Evolutionary conservation across 2,329 filamentous ascomycete genomes (phyloP).

Genomic region (Biscogniauxia sp.): DNA sequence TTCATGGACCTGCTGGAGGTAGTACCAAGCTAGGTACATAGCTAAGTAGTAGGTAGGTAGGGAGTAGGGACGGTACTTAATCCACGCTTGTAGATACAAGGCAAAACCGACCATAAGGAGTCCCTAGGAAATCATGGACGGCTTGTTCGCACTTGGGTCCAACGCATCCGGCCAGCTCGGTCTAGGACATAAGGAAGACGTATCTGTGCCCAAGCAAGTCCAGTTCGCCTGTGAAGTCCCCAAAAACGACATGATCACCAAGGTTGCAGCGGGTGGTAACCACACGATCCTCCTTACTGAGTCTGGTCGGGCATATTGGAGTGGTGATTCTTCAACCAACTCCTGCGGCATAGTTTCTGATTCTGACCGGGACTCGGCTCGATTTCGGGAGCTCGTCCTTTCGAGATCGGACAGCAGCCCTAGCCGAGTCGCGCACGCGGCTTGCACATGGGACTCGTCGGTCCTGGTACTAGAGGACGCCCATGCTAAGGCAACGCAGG

Average conservation of each 20-base stretch:
- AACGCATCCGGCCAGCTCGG: conserved; percentile 74
- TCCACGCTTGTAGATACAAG: too few species aligned
- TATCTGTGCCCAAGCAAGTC: conserved; percentile 62
- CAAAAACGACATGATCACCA: conserved; percentile 35
- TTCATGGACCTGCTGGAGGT: too few species aligned
- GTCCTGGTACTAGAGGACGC: conserved; percentile 54
- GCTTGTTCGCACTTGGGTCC: conserved; percentile 68
- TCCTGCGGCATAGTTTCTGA: conserved; percentile 49
- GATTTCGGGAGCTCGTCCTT: conserved; percentile 42
- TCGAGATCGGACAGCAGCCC: conserved; percentile 27
- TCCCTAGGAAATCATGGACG: conserved; percentile 42
- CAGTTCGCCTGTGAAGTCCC: conserved; percentile 48
- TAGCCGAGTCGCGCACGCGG: conserved; percentile 43
- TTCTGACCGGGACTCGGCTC: conserved; percentile 27
- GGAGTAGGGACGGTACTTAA: too few species aligned
- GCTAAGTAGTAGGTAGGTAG: too few species aligned
- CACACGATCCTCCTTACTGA: conserved; percentile 74
- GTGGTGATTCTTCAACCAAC: conserved; percentile 58
- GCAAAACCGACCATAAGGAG: too few species aligned
- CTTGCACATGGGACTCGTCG: conserved; percentile 78
- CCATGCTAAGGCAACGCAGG: conserved; percentile 40
- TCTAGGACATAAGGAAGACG: conserved; percentile 68
- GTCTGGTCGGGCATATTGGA: conserved; percentile 59
- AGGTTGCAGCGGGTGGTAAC: conserved; percentile 70
- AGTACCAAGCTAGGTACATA: too few species aligned